Percentiles rank a stretch among this genome's conserved stretches.
Conservation (phyloP, 176 grass and related monocot species). For the Oryza glaberrima region DNA sequence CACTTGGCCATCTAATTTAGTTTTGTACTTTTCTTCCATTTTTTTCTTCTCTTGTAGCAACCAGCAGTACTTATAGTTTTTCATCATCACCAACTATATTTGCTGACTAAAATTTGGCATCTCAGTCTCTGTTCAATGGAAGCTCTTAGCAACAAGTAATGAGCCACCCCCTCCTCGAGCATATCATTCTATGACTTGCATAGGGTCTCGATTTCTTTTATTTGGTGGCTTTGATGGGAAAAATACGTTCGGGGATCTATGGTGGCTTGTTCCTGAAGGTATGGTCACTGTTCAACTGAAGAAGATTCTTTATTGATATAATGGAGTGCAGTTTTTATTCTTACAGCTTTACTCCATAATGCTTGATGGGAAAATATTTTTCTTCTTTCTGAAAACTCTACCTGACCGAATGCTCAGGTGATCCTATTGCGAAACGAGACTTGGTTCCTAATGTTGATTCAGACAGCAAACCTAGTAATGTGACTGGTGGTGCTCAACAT, state of each 20-base stretch:
- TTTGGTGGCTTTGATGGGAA: slow-evolving; percentile 99
- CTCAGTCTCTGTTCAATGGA: slow-evolving; percentile 97
- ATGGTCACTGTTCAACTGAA: slow-evolving; percentile 19
- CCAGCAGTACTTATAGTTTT: background rate
- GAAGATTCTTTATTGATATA: slow-evolving; percentile 5
- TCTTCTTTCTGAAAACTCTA: slow-evolving; percentile 24
- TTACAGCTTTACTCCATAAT: background rate
- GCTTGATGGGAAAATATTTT: background rate
- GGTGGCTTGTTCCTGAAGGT: slow-evolving; percentile 99
- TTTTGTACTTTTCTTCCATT: background rate
- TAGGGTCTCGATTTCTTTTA: slow-evolving; percentile 81
- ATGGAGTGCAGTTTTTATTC: slow-evolving; percentile 16
- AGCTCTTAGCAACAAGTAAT: slow-evolving; percentile 70
- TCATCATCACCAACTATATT: slow-evolving; percentile 4
- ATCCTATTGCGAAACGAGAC: slow-evolving; percentile 84
- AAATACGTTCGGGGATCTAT: slow-evolving; percentile 89
- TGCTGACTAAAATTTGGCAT: slow-evolving; percentile 36
- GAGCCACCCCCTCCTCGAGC: slow-evolving; percentile 81
- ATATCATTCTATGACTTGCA: slow-evolving; percentile 92
- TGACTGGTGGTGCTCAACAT: slow-evolving; percentile 47
- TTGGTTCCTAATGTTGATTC: slow-evolving; percentile 48
- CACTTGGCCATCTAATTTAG: slow-evolving; percentile 12
- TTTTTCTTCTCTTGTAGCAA: slow-evolving; percentile 7
- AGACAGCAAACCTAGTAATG: slow-evolving; percentile 47
- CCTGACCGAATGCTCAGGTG: slow-evolving; percentile 58